phyloP scores from a whole-genome alignment of 2,329 filamentous ascomycete species.

The Colletotrichum karsti region DNA sequence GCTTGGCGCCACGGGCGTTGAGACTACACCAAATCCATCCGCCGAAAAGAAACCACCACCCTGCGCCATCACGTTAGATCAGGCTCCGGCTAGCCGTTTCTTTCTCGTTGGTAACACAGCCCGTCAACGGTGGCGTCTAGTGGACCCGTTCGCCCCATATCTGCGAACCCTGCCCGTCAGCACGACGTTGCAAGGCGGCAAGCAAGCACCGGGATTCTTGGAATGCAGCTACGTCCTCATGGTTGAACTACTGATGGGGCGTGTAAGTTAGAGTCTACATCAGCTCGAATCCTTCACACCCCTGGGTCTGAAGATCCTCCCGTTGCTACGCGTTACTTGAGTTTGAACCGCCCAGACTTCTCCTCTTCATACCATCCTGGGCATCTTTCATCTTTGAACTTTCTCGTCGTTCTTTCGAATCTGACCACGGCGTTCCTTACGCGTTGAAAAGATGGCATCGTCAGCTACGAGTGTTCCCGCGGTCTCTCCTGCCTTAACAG shows the following conservation, averaged over 20 bases:
- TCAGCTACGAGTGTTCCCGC: no score
- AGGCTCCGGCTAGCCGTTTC: neutral
- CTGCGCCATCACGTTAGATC: neutral
- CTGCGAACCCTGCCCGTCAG: neutral
- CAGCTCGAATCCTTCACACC: neutral
- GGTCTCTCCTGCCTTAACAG: no score
- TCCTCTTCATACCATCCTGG: neutral
- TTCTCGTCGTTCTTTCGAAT: neutral
- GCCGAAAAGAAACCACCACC: neutral
- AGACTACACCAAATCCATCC: neutral
- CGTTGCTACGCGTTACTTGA: neutral
- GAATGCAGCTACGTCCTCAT: no score
- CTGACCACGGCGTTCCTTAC: no score
- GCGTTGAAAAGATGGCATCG: no score
- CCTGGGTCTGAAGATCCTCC: accelerated
- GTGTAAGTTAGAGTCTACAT: neutral
- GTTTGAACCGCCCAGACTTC: neutral
- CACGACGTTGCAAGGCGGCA: neutral
- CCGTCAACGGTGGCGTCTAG: neutral
- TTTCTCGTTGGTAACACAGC: neutral
- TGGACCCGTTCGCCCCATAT: neutral
- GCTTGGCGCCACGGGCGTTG: neutral
- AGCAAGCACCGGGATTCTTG: no score
- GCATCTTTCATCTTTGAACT: neutral
- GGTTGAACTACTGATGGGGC: neutral